Percentiles rank a stretch among this genome's conserved stretches.
Evolutionary conservation across 2,329 filamentous ascomycete species (phyloP).

Genomic region (Elsinoe ampelina): DNA sequence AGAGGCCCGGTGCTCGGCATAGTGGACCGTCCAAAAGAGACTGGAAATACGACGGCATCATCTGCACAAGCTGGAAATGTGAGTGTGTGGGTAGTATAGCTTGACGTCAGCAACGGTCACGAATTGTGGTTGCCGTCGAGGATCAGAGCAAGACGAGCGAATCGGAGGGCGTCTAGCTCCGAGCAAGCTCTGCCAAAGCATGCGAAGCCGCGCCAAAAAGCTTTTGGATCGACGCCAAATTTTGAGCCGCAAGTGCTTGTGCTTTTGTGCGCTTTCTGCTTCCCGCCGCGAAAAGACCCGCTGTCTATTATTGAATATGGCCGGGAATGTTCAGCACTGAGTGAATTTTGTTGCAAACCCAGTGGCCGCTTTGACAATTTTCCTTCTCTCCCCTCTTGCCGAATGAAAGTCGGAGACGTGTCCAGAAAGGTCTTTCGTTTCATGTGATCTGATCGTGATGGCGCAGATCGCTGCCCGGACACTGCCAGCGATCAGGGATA

Average conservation of each 20-base stretch:
- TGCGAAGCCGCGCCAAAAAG: neutral
- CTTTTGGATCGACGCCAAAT: neutral
- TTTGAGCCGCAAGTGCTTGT: conserved; percentile 10
- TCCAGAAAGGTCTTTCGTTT: neutral
- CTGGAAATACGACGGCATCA: neutral
- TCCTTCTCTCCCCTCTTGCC: neutral
- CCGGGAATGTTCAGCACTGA: too few relatives aligned
- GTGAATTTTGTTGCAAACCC: too few relatives aligned
- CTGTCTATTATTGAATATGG: too few relatives aligned
- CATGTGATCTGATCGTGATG: neutral
- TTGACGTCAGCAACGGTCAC: conserved; percentile 7
- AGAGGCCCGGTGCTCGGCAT: neutral
- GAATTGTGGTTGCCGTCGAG: neutral
- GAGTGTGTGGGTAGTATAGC: neutral
- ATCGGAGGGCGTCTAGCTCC: neutral
- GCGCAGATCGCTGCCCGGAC: neutral
- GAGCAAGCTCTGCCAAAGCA: conserved; percentile 8
- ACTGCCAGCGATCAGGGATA: neutral
- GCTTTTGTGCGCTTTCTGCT: neutral
- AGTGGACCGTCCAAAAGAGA: neutral
- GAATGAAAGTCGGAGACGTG: neutral
- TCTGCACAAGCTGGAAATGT: neutral
- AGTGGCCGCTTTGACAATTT: too few relatives aligned
- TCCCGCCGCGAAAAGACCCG: neutral
- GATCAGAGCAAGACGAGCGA: neutral